Base-by-base conservation (phyloP, 768 basidiomycete genomes). In the Sarcodon sp. region DNA sequence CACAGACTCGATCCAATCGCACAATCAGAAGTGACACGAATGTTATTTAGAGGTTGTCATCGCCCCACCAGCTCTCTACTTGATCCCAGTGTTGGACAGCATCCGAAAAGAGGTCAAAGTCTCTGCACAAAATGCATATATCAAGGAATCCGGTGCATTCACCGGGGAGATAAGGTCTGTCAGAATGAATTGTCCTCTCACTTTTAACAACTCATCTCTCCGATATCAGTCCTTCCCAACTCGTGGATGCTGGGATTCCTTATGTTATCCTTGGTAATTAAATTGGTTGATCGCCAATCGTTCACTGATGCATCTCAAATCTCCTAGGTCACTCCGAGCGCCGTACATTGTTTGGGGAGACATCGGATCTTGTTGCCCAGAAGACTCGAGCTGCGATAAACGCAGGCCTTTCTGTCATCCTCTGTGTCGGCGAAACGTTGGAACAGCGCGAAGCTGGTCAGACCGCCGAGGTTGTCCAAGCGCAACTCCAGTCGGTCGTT, bases 351-450 rank as follows among this genome's bases (percentile, higher is more conserved):
- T 99, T 98, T 76, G 75, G 82, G 60, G 96, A 99, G 65, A 76
- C 81, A 31, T 88, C 87, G 49, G 80, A 78, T 48, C 54, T 83
- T 41, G 81, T 98, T 52, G 93, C 89, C 9, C 68, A 74, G 54
- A 98, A 97, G 73, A 88, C 87, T 55, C 76, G 79, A 56, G 84
- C 85, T 1, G 88, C 93, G 15, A 66, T 97, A 53, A 77, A 79
- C 48, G 69, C 73, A 1, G 76, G 76, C 1, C 73, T 98, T 53
- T 80, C 75, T 50, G 88, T 97, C 53, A 96, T 99, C 60, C 83
- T 94, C 54, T 98, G 96, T 70, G 81, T 96, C 51, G 96, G 96
- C 18, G 96, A 99, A 69, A 91, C 87, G 39, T 81, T 97, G 51
- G 68, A 77, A 51, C 75, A 98, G 70, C 79, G 96, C 59, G 92